Evolutionary conservation across 176 grass and related monocot species (phyloP).

Genomic region (Saccharum officinarum): DNA sequence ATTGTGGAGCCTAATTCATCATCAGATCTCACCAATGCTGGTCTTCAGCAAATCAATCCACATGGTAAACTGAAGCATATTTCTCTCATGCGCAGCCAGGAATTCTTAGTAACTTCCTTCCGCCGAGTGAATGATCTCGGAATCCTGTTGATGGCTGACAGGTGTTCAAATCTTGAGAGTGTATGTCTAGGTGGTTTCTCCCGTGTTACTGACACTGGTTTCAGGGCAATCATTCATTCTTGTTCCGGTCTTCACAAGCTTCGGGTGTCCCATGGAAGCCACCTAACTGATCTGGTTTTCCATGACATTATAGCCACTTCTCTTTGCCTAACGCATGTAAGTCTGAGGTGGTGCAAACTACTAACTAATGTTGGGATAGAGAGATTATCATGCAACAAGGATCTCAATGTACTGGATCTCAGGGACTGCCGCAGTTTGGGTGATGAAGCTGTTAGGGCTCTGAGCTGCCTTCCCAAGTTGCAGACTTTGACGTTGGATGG

Average conservation of each 20-base stretch:
- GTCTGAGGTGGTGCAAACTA: slow-evolving; percentile 85
- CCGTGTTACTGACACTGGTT: slow-evolving; percentile 87
- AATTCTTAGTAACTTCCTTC: slow-evolving; percentile 86
- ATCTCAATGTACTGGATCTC: slow-evolving; percentile 84
- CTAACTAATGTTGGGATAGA: slow-evolving; percentile 75
- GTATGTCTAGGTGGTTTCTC: slow-evolving; percentile 92
- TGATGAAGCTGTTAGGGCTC: slow-evolving; percentile 80
- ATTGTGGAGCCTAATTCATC: slow-evolving; percentile 65
- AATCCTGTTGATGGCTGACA: slow-evolving; percentile 80
- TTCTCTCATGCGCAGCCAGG: slow-evolving; percentile 86
- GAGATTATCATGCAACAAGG: slow-evolving; percentile 86
- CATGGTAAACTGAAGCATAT: slow-evolving; percentile 86
- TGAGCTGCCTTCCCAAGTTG: slow-evolving; percentile 73
- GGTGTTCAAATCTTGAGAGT: slow-evolving; percentile 84
- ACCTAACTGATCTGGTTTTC: slow-evolving; percentile 96
- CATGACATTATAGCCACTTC: slow-evolving; percentile 97
- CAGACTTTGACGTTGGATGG: slow-evolving; percentile 68
- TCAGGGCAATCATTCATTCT: slow-evolving; percentile 86
- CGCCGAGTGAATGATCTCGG: slow-evolving; percentile 85
- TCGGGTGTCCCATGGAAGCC: slow-evolving; percentile 77
- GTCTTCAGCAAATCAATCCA: slow-evolving; percentile 82
- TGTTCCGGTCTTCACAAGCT: slow-evolving; percentile 84
- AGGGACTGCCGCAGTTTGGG: slow-evolving; percentile 80
- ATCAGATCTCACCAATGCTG: slow-evolving; percentile 89
- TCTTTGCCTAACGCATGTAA: slow-evolving; percentile 93